Conservation (phyloP, 306 rosid species). For the Astragalus membranaceus region DNA sequence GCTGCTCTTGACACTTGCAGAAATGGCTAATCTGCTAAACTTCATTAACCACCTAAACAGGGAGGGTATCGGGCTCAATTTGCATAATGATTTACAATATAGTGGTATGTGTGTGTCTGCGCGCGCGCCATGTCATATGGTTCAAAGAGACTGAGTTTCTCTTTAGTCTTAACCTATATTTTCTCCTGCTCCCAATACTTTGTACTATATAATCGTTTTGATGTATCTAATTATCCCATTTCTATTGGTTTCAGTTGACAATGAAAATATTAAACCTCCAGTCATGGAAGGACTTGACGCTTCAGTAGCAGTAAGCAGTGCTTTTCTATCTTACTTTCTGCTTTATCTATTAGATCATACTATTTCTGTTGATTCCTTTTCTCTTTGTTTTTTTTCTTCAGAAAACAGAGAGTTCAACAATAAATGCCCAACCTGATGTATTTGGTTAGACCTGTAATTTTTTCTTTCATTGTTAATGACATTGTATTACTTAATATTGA, state of each 20-base stretch:
- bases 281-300: slow-evolving; percentile 61
- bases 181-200: not conserved
- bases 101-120: not conserved
- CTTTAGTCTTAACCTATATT: not conserved
- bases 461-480: not conserved
- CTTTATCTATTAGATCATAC: slow-evolving; percentile 3
- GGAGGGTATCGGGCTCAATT: not conserved
- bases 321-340: not conserved
- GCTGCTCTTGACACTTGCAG: not conserved
- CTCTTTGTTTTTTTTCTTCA: slow-evolving; percentile 12
- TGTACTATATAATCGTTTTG: not conserved
- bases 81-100: not conserved
- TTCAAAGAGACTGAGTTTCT: not conserved
- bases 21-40: not conserved
- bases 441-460: slow-evolving; percentile 42
- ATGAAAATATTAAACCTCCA: slow-evolving; percentile 60
- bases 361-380: not conserved
- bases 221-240: slow-evolving; percentile 7
- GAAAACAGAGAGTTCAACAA: slow-evolving; percentile 40
- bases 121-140: not conserved
- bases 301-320: slow-evolving; percentile 49
- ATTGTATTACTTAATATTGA: slow-evolving; percentile 14
- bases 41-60: not conserved
- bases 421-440: slow-evolving; percentile 35
- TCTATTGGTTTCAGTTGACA: slow-evolving; percentile 44